A percentile compares a stretch with the other conserved stretches of the same genome.
Evolutionary conservation across 805 yeast genomes (phyloP).

Genomic region (Starmera pachycereana): DNA sequence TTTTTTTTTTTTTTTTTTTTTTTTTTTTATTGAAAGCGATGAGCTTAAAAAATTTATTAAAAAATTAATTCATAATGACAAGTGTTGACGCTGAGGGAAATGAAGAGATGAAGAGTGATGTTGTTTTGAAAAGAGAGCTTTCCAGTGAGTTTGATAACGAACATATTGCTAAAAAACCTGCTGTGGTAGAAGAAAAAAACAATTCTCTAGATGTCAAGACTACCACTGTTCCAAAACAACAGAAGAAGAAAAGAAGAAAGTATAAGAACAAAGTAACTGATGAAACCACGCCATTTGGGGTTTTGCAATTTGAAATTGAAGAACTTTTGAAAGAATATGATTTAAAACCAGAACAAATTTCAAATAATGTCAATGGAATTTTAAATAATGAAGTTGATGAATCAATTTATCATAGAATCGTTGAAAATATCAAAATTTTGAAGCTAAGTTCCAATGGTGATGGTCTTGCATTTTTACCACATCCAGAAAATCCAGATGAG

Average conservation of each 20-base stretch:
- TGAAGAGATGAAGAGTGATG: not conserved
- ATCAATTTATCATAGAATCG: slow-evolving; percentile 45
- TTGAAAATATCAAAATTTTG: slow-evolving; percentile 45
- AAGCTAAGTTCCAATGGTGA: slow-evolving; percentile 74
- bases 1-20: slow-evolving; percentile 2
- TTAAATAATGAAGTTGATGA: slow-evolving; percentile 45
- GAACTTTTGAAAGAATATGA: slow-evolving; percentile 36
- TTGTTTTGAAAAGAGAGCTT: slow-evolving; percentile 5
- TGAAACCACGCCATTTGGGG: slow-evolving; percentile 73
- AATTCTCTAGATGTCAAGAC: not conserved
- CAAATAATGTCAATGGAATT: slow-evolving; percentile 56
- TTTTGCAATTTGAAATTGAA: slow-evolving; percentile 62
- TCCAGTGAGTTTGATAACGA: slow-evolving; percentile 2
- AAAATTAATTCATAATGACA: not conserved
- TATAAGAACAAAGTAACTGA: slow-evolving; percentile 59
- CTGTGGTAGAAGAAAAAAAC: not conserved
- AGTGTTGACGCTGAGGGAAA: not conserved
- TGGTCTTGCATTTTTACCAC: slow-evolving; percentile 63
- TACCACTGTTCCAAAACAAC: not conserved
- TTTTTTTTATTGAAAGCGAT: slow-evolving; percentile 1
- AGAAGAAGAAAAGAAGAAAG: slow-evolving; percentile 33
- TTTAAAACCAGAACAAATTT: slow-evolving; percentile 35
- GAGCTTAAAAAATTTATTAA: not conserved
- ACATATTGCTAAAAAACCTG: slow-evolving; percentile 1
- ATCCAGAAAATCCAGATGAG: slow-evolving; percentile 36